Evolutionary conservation across 805 yeast species (phyloP).

Genomic region (Zygosaccharomyces gambellarensis): DNA sequence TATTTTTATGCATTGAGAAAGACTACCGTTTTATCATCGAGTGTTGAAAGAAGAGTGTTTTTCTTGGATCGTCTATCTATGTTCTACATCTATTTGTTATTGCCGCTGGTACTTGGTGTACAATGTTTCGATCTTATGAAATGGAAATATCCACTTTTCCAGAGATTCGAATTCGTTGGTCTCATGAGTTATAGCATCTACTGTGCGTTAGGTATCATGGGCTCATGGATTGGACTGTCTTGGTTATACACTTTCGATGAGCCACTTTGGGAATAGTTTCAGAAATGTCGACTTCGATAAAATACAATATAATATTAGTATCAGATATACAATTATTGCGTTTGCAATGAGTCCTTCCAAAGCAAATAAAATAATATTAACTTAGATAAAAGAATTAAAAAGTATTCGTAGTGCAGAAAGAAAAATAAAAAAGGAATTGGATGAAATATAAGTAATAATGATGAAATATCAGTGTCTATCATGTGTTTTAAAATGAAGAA

Average conservation of each 20-base stretch:
- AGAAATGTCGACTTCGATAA: not conserved
- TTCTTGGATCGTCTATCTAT: constrained; percentile 66
- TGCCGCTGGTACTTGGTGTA: constrained; percentile 53
- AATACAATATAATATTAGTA: not conserved
- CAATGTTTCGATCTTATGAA: constrained; percentile 53
- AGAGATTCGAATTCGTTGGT: constrained; percentile 64
- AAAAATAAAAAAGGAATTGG: not conserved
- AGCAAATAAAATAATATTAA: not conserved
- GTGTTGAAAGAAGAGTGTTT: constrained; percentile 47
- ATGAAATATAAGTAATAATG: not conserved
- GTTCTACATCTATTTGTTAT: constrained; percentile 60
- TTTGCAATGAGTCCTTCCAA: not conserved
- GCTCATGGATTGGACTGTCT: constrained; percentile 82
- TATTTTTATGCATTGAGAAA: constrained; percentile 69
- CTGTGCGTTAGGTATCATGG: constrained; percentile 77
- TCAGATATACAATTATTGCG: not conserved
- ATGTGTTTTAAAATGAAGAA: constrained; percentile 3
- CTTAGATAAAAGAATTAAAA: no score
- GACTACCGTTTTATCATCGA: constrained; percentile 46
- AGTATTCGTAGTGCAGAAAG: not conserved
- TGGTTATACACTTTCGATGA: constrained; percentile 89
- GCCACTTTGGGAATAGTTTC: constrained; percentile 46
- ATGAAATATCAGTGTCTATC: not conserved
- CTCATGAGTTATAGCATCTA: constrained; percentile 82
- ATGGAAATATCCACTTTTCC: constrained; percentile 47